These are phyloP conservation scores for Mychonastes homosphaera DNA, from an alignment of 139 green algal genomes.

Conservation along the genomic window DNA sequence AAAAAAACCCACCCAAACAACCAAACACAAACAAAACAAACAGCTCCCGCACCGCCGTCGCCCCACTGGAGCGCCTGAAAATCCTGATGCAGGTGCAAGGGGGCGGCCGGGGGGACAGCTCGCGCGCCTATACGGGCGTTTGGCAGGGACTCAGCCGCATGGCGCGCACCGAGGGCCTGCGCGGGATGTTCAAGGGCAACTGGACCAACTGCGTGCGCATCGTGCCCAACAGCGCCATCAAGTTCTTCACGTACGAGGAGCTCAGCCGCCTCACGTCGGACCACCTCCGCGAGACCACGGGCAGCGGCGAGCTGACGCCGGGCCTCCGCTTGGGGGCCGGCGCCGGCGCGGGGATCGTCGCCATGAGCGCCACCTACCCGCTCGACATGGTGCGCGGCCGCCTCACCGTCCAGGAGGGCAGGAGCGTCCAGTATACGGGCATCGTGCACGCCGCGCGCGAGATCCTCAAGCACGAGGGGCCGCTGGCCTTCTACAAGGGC, in stretches of 20 bases:
- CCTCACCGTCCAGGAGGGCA: constrained; percentile 75
- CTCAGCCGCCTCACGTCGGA: constrained; percentile 63
- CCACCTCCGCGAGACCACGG: constrained; percentile 46
- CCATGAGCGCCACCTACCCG: constrained; percentile 92
- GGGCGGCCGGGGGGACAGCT: too few relatives aligned
- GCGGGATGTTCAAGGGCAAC: constrained; percentile 94
- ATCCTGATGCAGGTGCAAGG: constrained; percentile 97
- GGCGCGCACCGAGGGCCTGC: constrained; percentile 65
- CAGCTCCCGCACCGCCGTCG: constrained; percentile 95
- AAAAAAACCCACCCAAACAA: too few relatives aligned
- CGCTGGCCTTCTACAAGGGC: constrained; percentile 85
- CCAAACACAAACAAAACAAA: neutral
- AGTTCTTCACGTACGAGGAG: constrained; percentile 97
- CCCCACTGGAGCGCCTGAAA: constrained; percentile 92
- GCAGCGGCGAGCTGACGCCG: constrained; percentile 80
- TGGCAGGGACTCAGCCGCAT: constrained; percentile 83
- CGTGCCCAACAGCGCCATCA: constrained; percentile 94
- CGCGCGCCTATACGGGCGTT: constrained; percentile 79
- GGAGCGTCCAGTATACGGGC: constrained; percentile 68
- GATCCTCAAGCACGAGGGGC: constrained; percentile 81
- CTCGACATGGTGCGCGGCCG: constrained; percentile 94
- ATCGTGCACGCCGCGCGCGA: constrained; percentile 72
- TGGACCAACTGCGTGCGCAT: constrained; percentile 97
- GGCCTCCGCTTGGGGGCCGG: constrained; percentile 73
- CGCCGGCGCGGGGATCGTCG: constrained; percentile 85